These are phyloP conservation scores for Isabelozyma pseudorhagii DNA, from an alignment of 805 yeast species.

Conservation along the genomic window DNA sequence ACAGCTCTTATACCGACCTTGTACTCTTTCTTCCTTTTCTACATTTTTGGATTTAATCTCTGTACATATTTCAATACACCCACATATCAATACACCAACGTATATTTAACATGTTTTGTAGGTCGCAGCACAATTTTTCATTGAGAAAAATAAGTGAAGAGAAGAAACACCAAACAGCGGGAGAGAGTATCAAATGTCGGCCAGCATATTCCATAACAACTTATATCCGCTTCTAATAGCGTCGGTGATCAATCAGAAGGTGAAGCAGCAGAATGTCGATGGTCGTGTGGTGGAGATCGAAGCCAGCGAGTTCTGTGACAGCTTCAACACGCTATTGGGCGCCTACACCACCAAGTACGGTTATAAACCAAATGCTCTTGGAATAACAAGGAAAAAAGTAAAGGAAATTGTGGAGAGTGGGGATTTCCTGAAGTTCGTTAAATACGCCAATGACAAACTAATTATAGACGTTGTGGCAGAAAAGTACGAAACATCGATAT, in stretches of 20 bases:
- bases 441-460: background rate
- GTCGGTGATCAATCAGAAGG: conserved; percentile 9
- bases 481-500: background rate
- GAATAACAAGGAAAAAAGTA: conserved; percentile 7
- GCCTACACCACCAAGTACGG: conserved; percentile 8
- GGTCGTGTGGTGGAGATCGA: conserved; percentile 6
- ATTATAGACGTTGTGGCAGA: background rate
- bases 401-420: conserved; percentile 7
- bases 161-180: background rate
- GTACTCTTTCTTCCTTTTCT: background rate
- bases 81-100: too few relatives aligned
- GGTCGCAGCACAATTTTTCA: too few relatives aligned
- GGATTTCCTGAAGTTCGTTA: conserved; percentile 17
- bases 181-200: background rate
- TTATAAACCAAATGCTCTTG: conserved; percentile 1
- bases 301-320: conserved; percentile 5
- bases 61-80: background rate
- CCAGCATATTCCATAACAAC: conserved; percentile 1
- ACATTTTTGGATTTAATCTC: background rate
- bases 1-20: too few relatives aligned
- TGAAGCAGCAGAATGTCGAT: conserved; percentile 3
- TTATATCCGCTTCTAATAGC: conserved; percentile 11
- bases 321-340: conserved; percentile 5
- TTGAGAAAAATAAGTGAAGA: too few relatives aligned
- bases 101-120: too few relatives aligned